Conservation (phyloP, 352 stramenopile genomes). For the Pythium dissimile region DNA sequence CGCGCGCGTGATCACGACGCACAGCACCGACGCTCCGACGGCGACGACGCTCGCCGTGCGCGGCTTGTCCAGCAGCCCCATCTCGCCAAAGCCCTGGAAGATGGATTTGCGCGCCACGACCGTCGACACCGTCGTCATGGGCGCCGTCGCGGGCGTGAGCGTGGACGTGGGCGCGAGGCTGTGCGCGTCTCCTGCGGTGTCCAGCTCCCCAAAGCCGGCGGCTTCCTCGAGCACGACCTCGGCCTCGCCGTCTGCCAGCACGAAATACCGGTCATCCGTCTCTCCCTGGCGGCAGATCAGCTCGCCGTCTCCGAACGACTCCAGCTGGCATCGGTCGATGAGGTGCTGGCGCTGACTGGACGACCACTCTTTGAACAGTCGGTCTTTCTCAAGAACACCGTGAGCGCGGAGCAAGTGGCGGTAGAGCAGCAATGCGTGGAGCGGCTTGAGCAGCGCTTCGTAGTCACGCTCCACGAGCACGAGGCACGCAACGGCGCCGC, state of each 20-base stretch:
- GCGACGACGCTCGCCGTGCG: constrained; percentile 51
- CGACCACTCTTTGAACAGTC: constrained; percentile 56
- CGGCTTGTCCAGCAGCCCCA: constrained; percentile 63
- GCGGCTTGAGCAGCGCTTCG: constrained; percentile 33
- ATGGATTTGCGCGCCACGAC: constrained; percentile 49
- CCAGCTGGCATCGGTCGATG: constrained; percentile 46
- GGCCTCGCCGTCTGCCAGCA: constrained; percentile 58
- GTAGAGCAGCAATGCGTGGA: constrained; percentile 61
- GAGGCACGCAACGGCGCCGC: constrained; percentile 46
- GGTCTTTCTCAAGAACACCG: constrained; percentile 54
- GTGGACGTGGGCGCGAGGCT: not conserved
- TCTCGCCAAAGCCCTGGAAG: constrained; percentile 77
- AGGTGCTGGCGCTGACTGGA: constrained; percentile 35
- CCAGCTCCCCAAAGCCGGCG: not conserved
- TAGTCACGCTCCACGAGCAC: constrained; percentile 39
- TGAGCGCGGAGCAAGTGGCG: constrained; percentile 51
- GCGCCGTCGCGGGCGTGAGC: not conserved
- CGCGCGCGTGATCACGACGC: constrained; percentile 44
- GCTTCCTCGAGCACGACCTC: constrained; percentile 49
- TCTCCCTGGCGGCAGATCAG: constrained; percentile 57
- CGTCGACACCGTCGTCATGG: constrained; percentile 15
- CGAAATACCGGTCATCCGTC: constrained; percentile 59
- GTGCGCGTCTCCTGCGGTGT: not conserved
- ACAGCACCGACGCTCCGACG: constrained; percentile 29
- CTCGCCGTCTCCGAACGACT: constrained; percentile 39